These are phyloP conservation scores for Cladobotryum mycophilum DNA, from an alignment of 2,329 filamentous ascomycete genomes.

Conservation along the genomic window DNA sequence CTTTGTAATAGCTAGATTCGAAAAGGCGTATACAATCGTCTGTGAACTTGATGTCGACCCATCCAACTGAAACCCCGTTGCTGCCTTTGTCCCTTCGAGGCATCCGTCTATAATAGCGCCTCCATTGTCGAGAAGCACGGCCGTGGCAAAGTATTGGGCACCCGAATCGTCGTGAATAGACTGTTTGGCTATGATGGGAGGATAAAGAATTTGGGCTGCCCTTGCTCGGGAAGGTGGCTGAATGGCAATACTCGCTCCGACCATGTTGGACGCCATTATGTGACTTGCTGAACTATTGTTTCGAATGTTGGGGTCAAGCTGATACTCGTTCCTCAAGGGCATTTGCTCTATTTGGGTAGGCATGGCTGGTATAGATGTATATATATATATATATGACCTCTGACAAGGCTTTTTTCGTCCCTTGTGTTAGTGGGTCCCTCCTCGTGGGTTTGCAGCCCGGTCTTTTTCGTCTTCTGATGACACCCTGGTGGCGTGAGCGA, in stretches of 20 bases:
- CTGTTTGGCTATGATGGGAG: conserved; percentile 18
- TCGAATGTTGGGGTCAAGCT: not conserved
- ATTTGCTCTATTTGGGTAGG: not conserved
- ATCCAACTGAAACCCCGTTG: conserved; percentile 15
- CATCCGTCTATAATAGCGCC: conserved; percentile 16
- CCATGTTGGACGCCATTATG: conserved; percentile 11
- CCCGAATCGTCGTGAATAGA: conserved; percentile 4
- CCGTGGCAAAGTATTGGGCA: conserved; percentile 23
- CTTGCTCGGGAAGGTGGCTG: conserved; percentile 19
- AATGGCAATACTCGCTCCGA: conserved; percentile 14
- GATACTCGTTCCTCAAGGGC: not conserved
- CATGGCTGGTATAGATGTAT: conserved; percentile 3
- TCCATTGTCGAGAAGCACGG: conserved; percentile 15
- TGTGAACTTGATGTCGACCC: conserved; percentile 4
- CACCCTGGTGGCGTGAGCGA: not conserved
- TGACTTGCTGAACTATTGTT: not conserved
- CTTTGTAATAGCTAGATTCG: conserved; percentile 17
- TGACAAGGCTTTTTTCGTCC: not conserved
- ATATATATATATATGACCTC: not conserved
- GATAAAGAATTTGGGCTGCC: conserved; percentile 16
- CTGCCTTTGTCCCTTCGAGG: conserved; percentile 15
- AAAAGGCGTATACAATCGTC: conserved; percentile 20
- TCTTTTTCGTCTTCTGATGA: not conserved
- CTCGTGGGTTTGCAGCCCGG: not conserved
- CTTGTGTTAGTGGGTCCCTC: not conserved